phyloP scores from a whole-genome alignment of 1,139 yeast species.

The Candida smagusa region DNA sequence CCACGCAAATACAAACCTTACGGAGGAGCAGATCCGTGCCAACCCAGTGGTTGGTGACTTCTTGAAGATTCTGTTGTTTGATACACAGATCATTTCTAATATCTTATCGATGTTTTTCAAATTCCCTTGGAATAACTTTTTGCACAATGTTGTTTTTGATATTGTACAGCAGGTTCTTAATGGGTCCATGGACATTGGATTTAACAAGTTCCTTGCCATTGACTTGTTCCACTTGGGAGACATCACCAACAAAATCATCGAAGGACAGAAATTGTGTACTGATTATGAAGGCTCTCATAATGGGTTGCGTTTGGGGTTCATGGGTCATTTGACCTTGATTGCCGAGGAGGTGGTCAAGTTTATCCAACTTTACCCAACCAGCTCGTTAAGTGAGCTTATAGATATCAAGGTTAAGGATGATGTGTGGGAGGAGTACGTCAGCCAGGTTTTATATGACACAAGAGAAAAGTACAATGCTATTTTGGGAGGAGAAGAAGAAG shows the following conservation, averaged over 20 bases:
- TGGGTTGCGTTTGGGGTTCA: conserved; percentile 83
- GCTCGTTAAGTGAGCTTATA: conserved; percentile 56
- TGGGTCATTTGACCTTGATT: conserved; percentile 94
- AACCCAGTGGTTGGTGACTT: conserved; percentile 87
- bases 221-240: conserved; percentile 79
- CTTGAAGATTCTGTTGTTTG: conserved; percentile 81
- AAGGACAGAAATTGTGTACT: conserved; percentile 76
- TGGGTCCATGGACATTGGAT: conserved; percentile 90
- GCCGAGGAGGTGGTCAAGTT: conserved; percentile 98
- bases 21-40: conserved; percentile 59
- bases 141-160: conserved; percentile 96
- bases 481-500: conserved; percentile 67
- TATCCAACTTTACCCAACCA: conserved; percentile 69
- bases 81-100: conserved; percentile 73
- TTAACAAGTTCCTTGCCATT: conserved; percentile 82
- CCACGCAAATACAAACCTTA: conserved; percentile 51
- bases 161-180: conserved; percentile 93
- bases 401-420: conserved; percentile 57
- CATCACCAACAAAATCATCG: conserved; percentile 73
- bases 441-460: conserved; percentile 78
- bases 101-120: conserved; percentile 81
- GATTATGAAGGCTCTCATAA: conserved; percentile 59
- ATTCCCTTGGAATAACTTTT: conserved; percentile 96
- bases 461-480: conserved; percentile 95
- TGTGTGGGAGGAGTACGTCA: conserved; percentile 82